Conservation (phyloP, 1,139 yeast genomes). For the Taiozyma sp. region DNA sequence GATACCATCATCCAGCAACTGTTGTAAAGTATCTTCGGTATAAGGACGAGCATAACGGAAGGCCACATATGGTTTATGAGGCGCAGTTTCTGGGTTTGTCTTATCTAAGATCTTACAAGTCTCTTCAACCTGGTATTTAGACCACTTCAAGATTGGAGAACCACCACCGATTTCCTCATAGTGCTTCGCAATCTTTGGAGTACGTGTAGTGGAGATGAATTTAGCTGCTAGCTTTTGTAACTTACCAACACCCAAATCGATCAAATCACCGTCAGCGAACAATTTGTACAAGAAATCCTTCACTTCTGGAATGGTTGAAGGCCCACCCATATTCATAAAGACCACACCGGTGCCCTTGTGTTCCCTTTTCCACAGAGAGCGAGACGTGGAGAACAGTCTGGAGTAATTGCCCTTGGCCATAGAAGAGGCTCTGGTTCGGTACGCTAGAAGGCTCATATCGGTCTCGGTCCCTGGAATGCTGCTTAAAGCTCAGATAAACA, state of each 20-base stretch:
- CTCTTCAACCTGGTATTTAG: slow-evolving; percentile 73
- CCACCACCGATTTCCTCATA: slow-evolving; percentile 95
- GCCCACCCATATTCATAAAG: slow-evolving; percentile 99
- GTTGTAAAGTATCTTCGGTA: slow-evolving; percentile 72
- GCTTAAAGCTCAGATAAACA: neutral
- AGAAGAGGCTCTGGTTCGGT: neutral
- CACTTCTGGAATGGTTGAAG: slow-evolving; percentile 81
- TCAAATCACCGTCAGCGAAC: slow-evolving; percentile 81
- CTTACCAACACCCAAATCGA: slow-evolving; percentile 65
- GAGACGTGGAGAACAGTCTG: slow-evolving; percentile 9
- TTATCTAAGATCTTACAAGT: slow-evolving; percentile 81
- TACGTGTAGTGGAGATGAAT: slow-evolving; percentile 76
- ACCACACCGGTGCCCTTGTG: slow-evolving; percentile 49
- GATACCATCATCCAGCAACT: slow-evolving; percentile 79
- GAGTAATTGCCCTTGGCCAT: neutral
- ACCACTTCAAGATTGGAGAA: slow-evolving; percentile 92
- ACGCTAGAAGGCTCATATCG: neutral
- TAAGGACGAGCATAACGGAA: slow-evolving; percentile 93
- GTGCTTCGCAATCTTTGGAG: slow-evolving; percentile 79
- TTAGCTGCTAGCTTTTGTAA: slow-evolving; percentile 73
- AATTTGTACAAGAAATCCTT: slow-evolving; percentile 71
- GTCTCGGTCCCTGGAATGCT: neutral
- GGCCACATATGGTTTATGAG: slow-evolving; percentile 94
- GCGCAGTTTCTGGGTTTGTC: slow-evolving; percentile 80
- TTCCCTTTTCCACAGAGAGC: slow-evolving; percentile 12